Percentiles rank a stretch among this genome's conserved stretches.
Evolutionary conservation across 176 grass and related monocot genomes (phyloP).

Genomic region (Neostapfia colusana): DNA sequence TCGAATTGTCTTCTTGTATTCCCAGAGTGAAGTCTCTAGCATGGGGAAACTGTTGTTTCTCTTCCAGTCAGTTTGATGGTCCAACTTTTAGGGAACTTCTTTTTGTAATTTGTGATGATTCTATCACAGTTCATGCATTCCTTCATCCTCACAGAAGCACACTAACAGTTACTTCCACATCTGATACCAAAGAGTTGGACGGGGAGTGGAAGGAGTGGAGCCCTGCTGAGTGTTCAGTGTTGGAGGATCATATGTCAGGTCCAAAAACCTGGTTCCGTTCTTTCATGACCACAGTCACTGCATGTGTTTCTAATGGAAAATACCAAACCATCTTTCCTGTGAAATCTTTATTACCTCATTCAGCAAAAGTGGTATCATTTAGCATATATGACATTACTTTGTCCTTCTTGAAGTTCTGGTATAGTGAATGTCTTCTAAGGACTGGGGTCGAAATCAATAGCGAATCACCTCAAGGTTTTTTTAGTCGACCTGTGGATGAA

Average conservation of each 20-base stretch:
- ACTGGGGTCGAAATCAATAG: constrained; percentile 27
- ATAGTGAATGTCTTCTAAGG: constrained; percentile 23
- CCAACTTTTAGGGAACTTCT: constrained; percentile 79
- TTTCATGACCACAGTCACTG: constrained; percentile 58
- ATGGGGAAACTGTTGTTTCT: constrained; percentile 70
- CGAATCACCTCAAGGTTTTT: constrained; percentile 22
- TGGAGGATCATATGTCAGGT: constrained; percentile 42
- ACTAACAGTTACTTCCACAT: constrained; percentile 38
- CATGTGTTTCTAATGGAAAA: constrained; percentile 63
- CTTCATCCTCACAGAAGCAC: constrained; percentile 40
- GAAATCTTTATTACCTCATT: constrained; percentile 64
- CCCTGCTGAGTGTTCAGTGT: constrained; percentile 36
- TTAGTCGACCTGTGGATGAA: constrained; percentile 38
- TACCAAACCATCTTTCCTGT: constrained; percentile 66
- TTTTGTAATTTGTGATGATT: constrained; percentile 56
- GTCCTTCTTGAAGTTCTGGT: constrained; percentile 62
- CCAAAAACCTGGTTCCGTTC: constrained; percentile 55
- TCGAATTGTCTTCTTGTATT: constrained; percentile 62
- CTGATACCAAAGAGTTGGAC: constrained; percentile 50
- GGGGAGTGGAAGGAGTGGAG: constrained; percentile 84
- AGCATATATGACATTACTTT: constrained; percentile 64
- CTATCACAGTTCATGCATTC: constrained; percentile 82
- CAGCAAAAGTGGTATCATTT: constrained; percentile 78
- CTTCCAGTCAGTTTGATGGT: constrained; percentile 53
- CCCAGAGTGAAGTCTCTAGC: constrained; percentile 78